Conservation (phyloP, 2,329 filamentous ascomycete genomes). For the Fusarium pilosicola region DNA sequence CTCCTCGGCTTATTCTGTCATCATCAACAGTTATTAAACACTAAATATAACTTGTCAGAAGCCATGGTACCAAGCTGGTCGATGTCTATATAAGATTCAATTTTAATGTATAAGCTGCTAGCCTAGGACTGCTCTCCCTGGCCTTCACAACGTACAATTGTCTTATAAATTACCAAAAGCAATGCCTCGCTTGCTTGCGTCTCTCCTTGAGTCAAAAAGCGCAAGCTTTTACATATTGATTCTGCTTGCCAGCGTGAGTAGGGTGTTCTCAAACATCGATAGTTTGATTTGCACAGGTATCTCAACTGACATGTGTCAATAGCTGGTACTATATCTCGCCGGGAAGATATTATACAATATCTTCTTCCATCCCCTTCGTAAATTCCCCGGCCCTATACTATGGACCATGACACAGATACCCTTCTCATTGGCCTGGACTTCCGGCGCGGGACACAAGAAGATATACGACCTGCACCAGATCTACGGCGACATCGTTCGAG, state of each 20-base stretch:
- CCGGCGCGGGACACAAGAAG: background rate
- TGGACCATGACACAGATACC: background rate
- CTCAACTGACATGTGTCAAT: background rate
- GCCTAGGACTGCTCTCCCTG: rapidly evolving
- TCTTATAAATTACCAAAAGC: no score
- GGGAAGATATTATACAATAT: background rate
- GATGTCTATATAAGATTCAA: background rate
- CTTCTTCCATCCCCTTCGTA: background rate
- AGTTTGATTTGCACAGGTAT: no score
- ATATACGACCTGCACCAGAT: background rate
- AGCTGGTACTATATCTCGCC: background rate
- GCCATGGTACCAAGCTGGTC: background rate
- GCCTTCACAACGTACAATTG: rapidly evolving
- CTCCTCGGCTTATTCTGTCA: background rate
- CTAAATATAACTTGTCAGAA: rapidly evolving
- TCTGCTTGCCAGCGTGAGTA: background rate
- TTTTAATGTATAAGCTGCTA: background rate
- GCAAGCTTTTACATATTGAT: background rate
- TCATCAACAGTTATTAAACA: no score
- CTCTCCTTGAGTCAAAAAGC: background rate
- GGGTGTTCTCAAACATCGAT: rapidly evolving
- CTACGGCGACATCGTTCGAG: background rate
- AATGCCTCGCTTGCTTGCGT: background rate
- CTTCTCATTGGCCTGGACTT: background rate
- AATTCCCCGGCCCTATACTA: background rate